Evolutionary conservation across 495 filamentous ascomycete genomes (phyloP).

Genomic region (Tuber aestivum): DNA sequence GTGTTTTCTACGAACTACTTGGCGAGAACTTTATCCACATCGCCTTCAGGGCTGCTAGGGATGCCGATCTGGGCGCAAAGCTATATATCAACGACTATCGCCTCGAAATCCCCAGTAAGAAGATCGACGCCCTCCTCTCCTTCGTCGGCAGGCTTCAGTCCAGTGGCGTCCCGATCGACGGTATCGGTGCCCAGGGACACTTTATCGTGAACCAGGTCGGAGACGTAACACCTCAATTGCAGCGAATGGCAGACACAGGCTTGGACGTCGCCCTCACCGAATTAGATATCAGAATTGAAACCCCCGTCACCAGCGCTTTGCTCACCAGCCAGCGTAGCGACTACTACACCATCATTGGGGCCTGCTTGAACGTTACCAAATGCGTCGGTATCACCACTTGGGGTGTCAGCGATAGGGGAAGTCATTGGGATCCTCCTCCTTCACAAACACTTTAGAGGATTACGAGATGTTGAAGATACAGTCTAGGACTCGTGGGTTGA

Average conservation of each 20-base stretch:
- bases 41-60: too few relatives aligned
- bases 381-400: conserved; percentile 73
- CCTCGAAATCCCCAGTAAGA: too few relatives aligned
- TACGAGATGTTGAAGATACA: too few relatives aligned
- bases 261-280: conserved; percentile 61
- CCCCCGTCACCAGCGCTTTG: conserved; percentile 44
- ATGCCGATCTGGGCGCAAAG: too few relatives aligned
- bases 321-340: conserved; percentile 56
- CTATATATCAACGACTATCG: conserved; percentile 52
- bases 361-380: conserved; percentile 48
- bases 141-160: too few relatives aligned
- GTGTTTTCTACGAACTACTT: too few relatives aligned
- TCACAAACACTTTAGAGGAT: conserved; percentile 7
- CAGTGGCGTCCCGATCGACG: too few relatives aligned
- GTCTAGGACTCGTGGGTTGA: conserved; percentile 60
- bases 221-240: conserved; percentile 29
- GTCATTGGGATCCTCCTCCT: conserved; percentile 21
- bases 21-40: too few relatives aligned
- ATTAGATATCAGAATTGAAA: conserved; percentile 53
- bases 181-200: too few relatives aligned
- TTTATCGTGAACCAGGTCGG: conserved; percentile 53
- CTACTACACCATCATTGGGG: conserved; percentile 55
- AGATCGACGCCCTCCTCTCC: too few relatives aligned
- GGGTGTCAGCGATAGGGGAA: conserved; percentile 63
- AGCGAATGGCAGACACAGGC: conserved; percentile 48